Base-by-base conservation (phyloP, 139 green algal genomes). In the Tetraselmis striata region DNA sequence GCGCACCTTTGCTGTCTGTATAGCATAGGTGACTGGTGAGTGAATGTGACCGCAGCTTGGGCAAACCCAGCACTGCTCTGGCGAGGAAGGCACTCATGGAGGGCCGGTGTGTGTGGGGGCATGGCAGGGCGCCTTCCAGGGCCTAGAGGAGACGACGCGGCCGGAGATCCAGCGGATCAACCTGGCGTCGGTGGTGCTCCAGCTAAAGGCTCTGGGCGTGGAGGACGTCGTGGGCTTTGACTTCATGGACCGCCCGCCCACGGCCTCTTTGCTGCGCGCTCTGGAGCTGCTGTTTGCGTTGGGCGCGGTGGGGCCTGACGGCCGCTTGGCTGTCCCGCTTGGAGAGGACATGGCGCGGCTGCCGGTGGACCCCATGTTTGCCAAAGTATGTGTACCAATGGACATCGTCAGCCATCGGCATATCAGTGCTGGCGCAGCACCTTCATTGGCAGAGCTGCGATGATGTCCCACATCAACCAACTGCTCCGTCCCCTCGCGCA, bases 151-250 rank as follows among this genome's bases (percentile, higher is more conserved):
- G 27, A 88, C 89, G 75, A 96, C 94, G 1, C 81, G 86, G 74
- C 95, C 96, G 25, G 95, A 98, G 89, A 97, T 98, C 74, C 89
- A 88, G 79, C 89, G 95, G 1, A 87, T 89, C 83, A 96, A 96
- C 83, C 88, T 98, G 29, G 88, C 77, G 25, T 82, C 78, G 31
- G 86, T 95, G 76, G 91, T 98, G 84, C 88, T 98, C 80, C 92
- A 96, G 83, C 81, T 94, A 1, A 92, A 94, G 82, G 93, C 93
- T 5, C 82, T 96, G 82, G 93, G 93, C 1, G 88, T 97, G 28
- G 29, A 90, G 1, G 89, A 97, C 30, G 84, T 95, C 75, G 32
- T 92, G 28, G 81, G 29, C 23, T 97, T 97, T 84, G 92, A 94
- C 80, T 94, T 95, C 83, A 89, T 94, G 85, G 87, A 93, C 85